These are phyloP conservation scores for Tremellales sp. DNA, from an alignment of 1,284 basidiomycete species.

Conservation along the genomic window DNA sequence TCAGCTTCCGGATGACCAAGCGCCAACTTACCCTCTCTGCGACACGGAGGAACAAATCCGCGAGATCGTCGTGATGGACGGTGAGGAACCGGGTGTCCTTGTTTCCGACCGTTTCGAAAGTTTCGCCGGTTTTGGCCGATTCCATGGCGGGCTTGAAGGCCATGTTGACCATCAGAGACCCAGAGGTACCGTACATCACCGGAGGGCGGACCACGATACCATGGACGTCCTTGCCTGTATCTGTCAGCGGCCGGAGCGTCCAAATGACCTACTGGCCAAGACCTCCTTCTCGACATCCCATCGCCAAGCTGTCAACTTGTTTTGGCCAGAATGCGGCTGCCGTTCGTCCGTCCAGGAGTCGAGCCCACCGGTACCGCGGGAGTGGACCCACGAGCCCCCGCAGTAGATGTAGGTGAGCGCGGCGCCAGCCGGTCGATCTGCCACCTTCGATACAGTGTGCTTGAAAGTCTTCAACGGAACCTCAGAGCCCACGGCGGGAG, in stretches of 20 bases:
- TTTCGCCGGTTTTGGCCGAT: slow-evolving; percentile 44
- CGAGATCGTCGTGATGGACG: slow-evolving; percentile 56
- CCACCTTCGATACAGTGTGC: slow-evolving; percentile 22
- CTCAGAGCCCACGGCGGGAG: slow-evolving; percentile 39
- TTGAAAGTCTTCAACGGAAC: slow-evolving; percentile 40
- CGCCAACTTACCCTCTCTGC: slow-evolving; percentile 47
- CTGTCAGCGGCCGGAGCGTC: neutral
- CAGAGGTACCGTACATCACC: slow-evolving; percentile 54
- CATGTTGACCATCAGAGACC: slow-evolving; percentile 48
- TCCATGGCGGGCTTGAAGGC: slow-evolving; percentile 45
- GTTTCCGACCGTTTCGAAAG: slow-evolving; percentile 45
- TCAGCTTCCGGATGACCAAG: slow-evolving; percentile 9
- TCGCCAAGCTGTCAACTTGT: slow-evolving; percentile 29
- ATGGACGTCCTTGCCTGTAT: slow-evolving; percentile 43
- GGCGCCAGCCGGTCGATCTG: slow-evolving; percentile 31
- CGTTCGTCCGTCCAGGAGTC: slow-evolving; percentile 39
- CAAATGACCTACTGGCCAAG: slow-evolving; percentile 31
- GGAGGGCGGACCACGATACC: slow-evolving; percentile 56
- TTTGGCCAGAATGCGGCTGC: slow-evolving; percentile 16
- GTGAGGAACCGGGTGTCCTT: slow-evolving; percentile 51
- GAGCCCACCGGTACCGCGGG: slow-evolving; percentile 30
- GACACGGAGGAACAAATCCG: slow-evolving; percentile 52
- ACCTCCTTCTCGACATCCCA: slow-evolving; percentile 32
- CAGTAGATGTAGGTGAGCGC: slow-evolving; percentile 56
- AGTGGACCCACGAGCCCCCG: slow-evolving; percentile 54